phyloP scores from a whole-genome alignment of 352 stramenopile species.

The Blastocystis sp. region DNA sequence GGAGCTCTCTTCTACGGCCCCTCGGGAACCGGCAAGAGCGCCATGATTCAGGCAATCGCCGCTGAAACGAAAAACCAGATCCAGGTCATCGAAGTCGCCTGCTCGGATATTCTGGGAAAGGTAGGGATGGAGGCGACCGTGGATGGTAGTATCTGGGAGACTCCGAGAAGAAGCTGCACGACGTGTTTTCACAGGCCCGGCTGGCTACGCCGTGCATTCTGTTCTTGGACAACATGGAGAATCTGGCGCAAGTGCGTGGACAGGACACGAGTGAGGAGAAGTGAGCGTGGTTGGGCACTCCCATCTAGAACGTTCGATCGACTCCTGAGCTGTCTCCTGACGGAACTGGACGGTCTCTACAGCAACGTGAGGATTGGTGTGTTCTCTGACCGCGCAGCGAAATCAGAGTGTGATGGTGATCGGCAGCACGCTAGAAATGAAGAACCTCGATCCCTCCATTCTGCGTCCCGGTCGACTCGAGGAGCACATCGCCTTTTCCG shows the following conservation, averaged over 20 bases:
- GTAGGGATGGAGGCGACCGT: slow-evolving; percentile 60
- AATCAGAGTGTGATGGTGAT: slow-evolving; percentile 67
- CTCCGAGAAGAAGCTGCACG: slow-evolving; percentile 73
- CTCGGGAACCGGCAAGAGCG: slow-evolving; percentile 60
- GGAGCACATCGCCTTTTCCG: slow-evolving; percentile 37
- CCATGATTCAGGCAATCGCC: slow-evolving; percentile 50
- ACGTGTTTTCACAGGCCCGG: slow-evolving; percentile 73
- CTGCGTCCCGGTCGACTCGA: slow-evolving; percentile 66
- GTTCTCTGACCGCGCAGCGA: background rate
- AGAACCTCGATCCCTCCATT: slow-evolving; percentile 72
- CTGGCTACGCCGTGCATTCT: slow-evolving; percentile 74
- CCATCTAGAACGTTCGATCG: slow-evolving; percentile 71
- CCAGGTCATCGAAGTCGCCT: slow-evolving; percentile 73
- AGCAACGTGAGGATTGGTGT: background rate
- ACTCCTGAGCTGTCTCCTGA: slow-evolving; percentile 75
- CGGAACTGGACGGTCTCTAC: slow-evolving; percentile 77
- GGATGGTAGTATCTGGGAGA: slow-evolving; percentile 65
- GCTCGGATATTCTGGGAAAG: slow-evolving; percentile 75
- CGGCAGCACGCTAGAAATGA: slow-evolving; percentile 69
- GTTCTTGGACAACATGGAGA: slow-evolving; percentile 82
- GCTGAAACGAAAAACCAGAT: slow-evolving; percentile 43
- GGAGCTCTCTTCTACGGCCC: slow-evolving; percentile 61
- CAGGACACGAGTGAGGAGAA: slow-evolving; percentile 80
- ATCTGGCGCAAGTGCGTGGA: slow-evolving; percentile 71
- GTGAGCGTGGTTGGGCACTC: background rate